Evolutionary conservation across 768 basidiomycete genomes (phyloP).

Genomic region (Leucocoprinus sp.): DNA sequence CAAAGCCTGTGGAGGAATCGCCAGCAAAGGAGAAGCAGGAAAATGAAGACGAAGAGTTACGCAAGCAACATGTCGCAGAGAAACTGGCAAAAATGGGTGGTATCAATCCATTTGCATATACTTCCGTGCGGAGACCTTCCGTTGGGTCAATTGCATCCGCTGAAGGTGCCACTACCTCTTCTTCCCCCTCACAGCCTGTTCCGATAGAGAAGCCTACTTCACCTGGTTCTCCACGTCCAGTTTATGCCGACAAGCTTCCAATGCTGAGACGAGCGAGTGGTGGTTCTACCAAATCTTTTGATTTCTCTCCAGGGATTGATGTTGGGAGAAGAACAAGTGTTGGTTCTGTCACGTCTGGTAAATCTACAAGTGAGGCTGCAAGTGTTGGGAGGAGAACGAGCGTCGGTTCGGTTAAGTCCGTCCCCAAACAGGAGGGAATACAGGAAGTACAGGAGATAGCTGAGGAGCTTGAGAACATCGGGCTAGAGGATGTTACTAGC

Average conservation of each 20-base stretch:
- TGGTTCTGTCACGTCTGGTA: too few relatives aligned
- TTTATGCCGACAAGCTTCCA: not conserved
- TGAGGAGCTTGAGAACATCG: not conserved
- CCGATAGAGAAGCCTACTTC: not conserved
- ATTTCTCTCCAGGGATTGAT: not conserved
- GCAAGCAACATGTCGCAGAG: constrained; percentile 54
- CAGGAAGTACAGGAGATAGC: not conserved
- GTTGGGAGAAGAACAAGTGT: not conserved
- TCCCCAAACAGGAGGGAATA: not conserved
- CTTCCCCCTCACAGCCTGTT: constrained; percentile 3
- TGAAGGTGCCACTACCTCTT: not conserved
- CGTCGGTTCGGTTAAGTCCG: not conserved
- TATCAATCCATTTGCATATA: constrained; percentile 46
- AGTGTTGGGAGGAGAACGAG: not conserved
- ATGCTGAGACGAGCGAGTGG: constrained; percentile 1
- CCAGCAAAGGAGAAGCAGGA: constrained; percentile 4
- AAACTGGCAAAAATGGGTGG: constrained; percentile 60
- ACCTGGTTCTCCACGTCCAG: not conserved
- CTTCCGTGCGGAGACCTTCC: constrained; percentile 15
- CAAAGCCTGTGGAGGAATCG: constrained; percentile 13
- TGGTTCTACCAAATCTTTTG: not conserved
- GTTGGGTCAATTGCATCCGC: constrained; percentile 9
- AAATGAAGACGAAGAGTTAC: constrained; percentile 41
- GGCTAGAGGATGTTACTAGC: not conserved
- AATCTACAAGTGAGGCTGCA: not conserved